Evolutionary conservation across 2,329 filamentous ascomycete species (phyloP).

Genomic region (Leptographium lundbergii): DNA sequence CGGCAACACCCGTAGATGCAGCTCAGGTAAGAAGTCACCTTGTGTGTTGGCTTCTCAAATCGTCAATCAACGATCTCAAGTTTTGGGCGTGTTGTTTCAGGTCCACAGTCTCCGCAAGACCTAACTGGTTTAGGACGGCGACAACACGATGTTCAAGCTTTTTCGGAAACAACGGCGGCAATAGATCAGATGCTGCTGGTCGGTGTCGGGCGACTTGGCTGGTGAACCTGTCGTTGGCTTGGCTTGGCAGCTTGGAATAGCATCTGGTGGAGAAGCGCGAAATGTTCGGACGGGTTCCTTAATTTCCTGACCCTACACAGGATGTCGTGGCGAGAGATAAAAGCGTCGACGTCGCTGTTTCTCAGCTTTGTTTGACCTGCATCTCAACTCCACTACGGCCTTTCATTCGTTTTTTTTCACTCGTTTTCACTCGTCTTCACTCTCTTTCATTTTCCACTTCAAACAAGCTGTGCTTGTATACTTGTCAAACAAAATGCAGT

Average conservation of each 20-base stretch:
- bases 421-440: not conserved
- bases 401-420: not conserved
- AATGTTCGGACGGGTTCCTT: not conserved
- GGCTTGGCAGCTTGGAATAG: not conserved
- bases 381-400: not conserved
- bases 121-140: not conserved
- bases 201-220: not conserved
- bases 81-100: too few relatives aligned
- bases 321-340: not conserved
- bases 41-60: too few relatives aligned
- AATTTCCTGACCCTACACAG: not conserved
- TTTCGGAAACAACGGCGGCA: not conserved
- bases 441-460: not conserved
- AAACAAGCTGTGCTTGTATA: not conserved
- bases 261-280: not conserved
- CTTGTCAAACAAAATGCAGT: not conserved
- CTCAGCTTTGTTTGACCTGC: too few relatives aligned
- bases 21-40: too few relatives aligned
- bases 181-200: not conserved
- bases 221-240: not conserved
- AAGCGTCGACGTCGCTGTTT: not conserved
- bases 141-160: slow-evolving; percentile 2
- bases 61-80: too few relatives aligned
- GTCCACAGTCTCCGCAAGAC: not conserved
- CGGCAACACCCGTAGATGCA: too few relatives aligned